These are phyloP conservation scores for Fusarium anguioides DNA, from an alignment of 2,329 filamentous ascomycete species.

Conservation along the genomic window DNA sequence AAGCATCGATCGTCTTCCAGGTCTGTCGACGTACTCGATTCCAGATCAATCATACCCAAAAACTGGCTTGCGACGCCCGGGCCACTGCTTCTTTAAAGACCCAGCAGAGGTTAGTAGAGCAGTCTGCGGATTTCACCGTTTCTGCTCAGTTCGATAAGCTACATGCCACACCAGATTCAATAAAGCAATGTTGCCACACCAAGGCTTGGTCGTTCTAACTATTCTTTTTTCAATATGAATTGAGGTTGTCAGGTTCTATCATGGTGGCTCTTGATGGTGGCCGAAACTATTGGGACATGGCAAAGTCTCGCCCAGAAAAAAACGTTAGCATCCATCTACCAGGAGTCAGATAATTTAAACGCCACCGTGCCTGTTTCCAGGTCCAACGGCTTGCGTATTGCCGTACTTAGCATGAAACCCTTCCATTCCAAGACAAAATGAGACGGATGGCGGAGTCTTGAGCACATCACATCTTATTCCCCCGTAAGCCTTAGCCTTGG, in stretches of 20 bases:
- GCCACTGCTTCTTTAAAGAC: not conserved
- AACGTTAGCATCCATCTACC: conserved; percentile 14
- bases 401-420: conserved; percentile 1
- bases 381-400: conserved; percentile 9
- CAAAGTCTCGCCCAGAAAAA: conserved; percentile 16
- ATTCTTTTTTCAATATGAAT: conserved; percentile 3
- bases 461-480: not conserved
- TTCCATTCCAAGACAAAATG: not conserved
- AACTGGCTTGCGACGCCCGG: conserved; percentile 1
- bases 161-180: conserved; percentile 27
- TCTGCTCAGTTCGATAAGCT: conserved; percentile 5
- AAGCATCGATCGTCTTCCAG: conserved; percentile 1
- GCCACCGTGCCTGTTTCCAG: conserved; percentile 39
- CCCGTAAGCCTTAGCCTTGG: not conserved
- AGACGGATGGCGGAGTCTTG: not conserved
- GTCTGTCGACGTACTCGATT: not conserved
- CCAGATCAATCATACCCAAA: conserved; percentile 11
- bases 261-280: conserved; percentile 21
- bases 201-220: conserved; percentile 13
- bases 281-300: conserved; percentile 18
- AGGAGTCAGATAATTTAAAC: conserved; percentile 37
- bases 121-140: conserved; percentile 21
- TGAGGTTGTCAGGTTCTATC: conserved; percentile 17
- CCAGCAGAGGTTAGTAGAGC: not conserved
- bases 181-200: conserved; percentile 26